These are phyloP conservation scores for Pseudogymnoascus sp. DNA, from an alignment of 2,329 filamentous ascomycete species.

Conservation along the genomic window DNA sequence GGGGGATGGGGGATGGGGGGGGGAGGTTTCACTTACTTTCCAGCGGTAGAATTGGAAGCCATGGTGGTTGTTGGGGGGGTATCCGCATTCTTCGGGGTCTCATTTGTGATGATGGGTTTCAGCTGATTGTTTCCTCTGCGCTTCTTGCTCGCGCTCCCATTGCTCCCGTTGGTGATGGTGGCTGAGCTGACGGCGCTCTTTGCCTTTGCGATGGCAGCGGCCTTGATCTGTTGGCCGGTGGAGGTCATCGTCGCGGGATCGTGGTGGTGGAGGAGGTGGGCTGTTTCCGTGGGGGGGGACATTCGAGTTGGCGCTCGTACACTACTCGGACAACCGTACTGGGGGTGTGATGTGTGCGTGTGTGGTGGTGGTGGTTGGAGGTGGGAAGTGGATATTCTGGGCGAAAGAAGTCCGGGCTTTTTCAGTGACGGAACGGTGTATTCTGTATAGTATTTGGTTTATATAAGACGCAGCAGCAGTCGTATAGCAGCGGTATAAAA, in stretches of 20 bases:
- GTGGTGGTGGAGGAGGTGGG: not conserved
- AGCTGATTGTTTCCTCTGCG: slow-evolving; percentile 46
- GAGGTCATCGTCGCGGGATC: slow-evolving; percentile 24
- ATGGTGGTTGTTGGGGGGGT: slow-evolving; percentile 21
- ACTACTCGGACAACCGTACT: not conserved
- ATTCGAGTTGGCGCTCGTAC: not conserved
- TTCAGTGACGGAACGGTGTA: not conserved
- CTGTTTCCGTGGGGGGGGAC: not conserved
- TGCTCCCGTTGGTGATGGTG: slow-evolving; percentile 22
- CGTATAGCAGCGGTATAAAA: not conserved
- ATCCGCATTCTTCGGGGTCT: slow-evolving; percentile 34
- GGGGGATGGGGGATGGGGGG: slow-evolving; percentile 21
- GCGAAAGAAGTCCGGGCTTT: not conserved
- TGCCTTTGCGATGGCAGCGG: slow-evolving; percentile 48
- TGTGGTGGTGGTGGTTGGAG: not conserved
- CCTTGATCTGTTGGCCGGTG: slow-evolving; percentile 24
- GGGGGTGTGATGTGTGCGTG: not conserved
- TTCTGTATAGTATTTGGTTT: not conserved
- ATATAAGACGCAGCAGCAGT: not conserved
- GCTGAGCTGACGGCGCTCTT: slow-evolving; percentile 45
- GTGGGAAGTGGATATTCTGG: not conserved
- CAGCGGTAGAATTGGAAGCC: slow-evolving; percentile 26
- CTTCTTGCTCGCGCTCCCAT: slow-evolving; percentile 48
- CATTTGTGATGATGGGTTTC: slow-evolving; percentile 53
- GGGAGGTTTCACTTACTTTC: slow-evolving; percentile 27